These are phyloP conservation scores for Thyridium curvatum DNA, from an alignment of 2,329 filamentous ascomycete genomes.

Conservation along the genomic window DNA sequence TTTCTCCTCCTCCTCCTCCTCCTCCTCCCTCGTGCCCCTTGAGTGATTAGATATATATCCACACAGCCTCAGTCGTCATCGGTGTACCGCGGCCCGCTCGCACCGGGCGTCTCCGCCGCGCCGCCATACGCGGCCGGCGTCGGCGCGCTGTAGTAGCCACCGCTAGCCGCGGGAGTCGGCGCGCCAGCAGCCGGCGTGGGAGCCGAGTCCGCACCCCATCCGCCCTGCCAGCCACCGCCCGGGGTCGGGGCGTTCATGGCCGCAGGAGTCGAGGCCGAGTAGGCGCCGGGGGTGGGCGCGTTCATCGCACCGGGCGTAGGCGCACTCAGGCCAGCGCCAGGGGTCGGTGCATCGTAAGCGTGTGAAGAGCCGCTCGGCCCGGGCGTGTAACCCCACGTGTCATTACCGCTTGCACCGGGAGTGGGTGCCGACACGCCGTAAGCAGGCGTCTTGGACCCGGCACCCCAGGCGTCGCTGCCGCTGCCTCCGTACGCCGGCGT, in stretches of 20 bases:
- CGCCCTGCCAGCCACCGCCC: slow-evolving; percentile 54
- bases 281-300: slow-evolving; percentile 67
- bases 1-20: too few species aligned
- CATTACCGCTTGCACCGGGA: slow-evolving; percentile 49
- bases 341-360: slow-evolving; percentile 66
- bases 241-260: slow-evolving; percentile 62
- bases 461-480: slow-evolving; percentile 20
- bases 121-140: slow-evolving; percentile 57
- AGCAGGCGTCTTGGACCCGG: slow-evolving; percentile 70
- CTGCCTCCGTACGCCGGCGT: slow-evolving; percentile 57
- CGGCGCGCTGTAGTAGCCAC: slow-evolving; percentile 52
- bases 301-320: slow-evolving; percentile 57
- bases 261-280: slow-evolving; percentile 57
- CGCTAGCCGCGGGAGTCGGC: slow-evolving; percentile 63
- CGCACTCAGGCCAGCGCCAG: slow-evolving; percentile 50
- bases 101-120: slow-evolving; percentile 55
- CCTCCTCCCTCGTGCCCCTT: too few species aligned
- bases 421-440: slow-evolving; percentile 58
- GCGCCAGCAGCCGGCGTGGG: slow-evolving; percentile 60
- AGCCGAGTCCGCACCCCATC: slow-evolving; percentile 56
- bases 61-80: slow-evolving; percentile 45
- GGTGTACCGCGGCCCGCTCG: slow-evolving; percentile 47
- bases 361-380: slow-evolving; percentile 36
- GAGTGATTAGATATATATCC: too few species aligned
- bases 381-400: slow-evolving; percentile 55